These are phyloP conservation scores for Austroboletus festivus DNA, from an alignment of 768 basidiomycete species.

Conservation along the genomic window DNA sequence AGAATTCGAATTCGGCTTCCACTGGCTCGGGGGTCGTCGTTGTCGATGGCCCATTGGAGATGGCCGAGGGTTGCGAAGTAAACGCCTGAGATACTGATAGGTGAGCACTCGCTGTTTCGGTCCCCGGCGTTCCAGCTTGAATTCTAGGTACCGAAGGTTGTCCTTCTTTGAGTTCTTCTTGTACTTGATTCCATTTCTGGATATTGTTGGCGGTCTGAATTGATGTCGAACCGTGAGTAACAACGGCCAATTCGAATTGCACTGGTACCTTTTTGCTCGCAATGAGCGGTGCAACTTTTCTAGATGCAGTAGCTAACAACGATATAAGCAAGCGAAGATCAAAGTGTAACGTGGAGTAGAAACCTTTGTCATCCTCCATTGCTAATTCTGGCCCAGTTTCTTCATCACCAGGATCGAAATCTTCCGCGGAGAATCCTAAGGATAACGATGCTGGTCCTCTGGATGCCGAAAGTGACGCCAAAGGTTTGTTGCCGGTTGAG, in stretches of 20 bases:
- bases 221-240: slow-evolving; percentile 2
- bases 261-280: slow-evolving; percentile 75
- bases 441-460: slow-evolving; percentile 41
- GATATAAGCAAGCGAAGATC: slow-evolving; percentile 9
- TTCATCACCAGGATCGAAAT: slow-evolving; percentile 41
- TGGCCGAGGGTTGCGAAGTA: slow-evolving; percentile 9
- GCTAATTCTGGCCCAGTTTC: slow-evolving; percentile 42
- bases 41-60: slow-evolving; percentile 23
- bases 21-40: slow-evolving; percentile 38
- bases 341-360: background rate
- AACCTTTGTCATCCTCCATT: slow-evolving; percentile 47
- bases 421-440: slow-evolving; percentile 69
- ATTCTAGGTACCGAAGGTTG: slow-evolving; percentile 25
- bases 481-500: slow-evolving; percentile 16
- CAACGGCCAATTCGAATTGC: background rate
- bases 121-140: slow-evolving; percentile 5
- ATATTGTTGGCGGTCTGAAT: slow-evolving; percentile 83
- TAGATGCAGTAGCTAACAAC: slow-evolving; percentile 43
- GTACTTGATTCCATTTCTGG: slow-evolving; percentile 95
- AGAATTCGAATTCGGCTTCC: slow-evolving; percentile 77
- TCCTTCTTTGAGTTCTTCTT: slow-evolving; percentile 73
- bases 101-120: slow-evolving; percentile 5
- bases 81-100: slow-evolving; percentile 6
- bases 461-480: slow-evolving; percentile 20
- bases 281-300: slow-evolving; percentile 78